Percentiles rank a stretch among this genome's conserved stretches.
These are phyloP conservation scores for Oxytropis ochrocephala DNA, from an alignment of 306 rosid genomes.

Conservation along the genomic window DNA sequence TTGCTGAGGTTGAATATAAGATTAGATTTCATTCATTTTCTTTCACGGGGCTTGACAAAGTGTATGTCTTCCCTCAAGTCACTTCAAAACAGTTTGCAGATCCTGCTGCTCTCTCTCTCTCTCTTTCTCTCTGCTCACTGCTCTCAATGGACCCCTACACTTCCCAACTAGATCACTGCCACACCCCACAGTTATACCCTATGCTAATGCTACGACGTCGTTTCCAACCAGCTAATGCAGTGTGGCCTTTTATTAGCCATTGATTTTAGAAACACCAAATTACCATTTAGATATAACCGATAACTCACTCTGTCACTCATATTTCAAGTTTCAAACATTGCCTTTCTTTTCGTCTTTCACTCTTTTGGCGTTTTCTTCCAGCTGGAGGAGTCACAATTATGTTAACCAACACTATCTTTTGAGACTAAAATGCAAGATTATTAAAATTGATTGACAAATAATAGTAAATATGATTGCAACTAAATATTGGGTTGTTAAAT, in stretches of 20 bases:
- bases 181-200: background rate
- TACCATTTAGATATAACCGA: background rate
- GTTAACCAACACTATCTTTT: background rate
- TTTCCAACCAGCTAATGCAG: background rate
- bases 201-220: too few relatives aligned
- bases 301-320: too few relatives aligned
- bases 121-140: background rate
- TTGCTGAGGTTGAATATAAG: constrained; percentile 28
- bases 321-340: background rate
- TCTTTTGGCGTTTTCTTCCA: constrained; percentile 2
- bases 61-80: constrained; percentile 60
- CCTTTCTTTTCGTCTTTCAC: background rate
- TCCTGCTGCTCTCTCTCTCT: constrained; percentile 28
- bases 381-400: background rate
- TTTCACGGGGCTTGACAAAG: constrained; percentile 41
- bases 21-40: background rate
- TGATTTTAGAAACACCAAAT: background rate
- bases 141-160: constrained; percentile 40
- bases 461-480: too few relatives aligned
- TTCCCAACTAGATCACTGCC: constrained; percentile 18
- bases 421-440: too few relatives aligned
- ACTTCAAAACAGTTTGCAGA: constrained; percentile 56
- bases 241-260: constrained; percentile 1
- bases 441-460: too few relatives aligned
- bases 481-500: too few relatives aligned